Conservation (phyloP, 1,139 yeast species). For the Magnusiomyces fungicola region DNA sequence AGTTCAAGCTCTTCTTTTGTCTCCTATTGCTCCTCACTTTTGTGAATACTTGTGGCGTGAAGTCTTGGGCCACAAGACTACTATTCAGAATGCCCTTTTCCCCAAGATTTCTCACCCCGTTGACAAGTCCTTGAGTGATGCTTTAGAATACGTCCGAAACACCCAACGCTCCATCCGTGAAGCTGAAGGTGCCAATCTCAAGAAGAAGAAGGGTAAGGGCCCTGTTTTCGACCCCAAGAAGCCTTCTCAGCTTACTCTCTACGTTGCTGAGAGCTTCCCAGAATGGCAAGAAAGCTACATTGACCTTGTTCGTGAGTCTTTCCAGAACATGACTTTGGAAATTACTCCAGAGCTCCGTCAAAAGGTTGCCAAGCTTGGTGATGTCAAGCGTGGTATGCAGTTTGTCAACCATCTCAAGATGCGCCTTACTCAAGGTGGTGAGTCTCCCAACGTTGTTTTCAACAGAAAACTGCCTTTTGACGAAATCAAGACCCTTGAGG, state of each 20-base stretch:
- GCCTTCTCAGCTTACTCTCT: conserved; percentile 67
- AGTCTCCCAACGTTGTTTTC: conserved; percentile 66
- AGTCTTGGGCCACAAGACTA: conserved; percentile 46
- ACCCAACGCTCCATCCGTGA: conserved; percentile 84
- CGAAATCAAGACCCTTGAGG: conserved; percentile 61
- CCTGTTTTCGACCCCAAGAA: conserved; percentile 57
- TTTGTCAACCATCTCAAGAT: conserved; percentile 80
- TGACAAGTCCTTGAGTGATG: conserved; percentile 52
- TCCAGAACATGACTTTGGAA: conserved; percentile 38
- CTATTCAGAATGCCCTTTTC: conserved; percentile 71
- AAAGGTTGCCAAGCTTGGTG: conserved; percentile 35
- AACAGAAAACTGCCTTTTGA: conserved; percentile 77
- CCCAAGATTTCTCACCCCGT: conserved; percentile 66
- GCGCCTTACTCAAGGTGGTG: conserved; percentile 47
- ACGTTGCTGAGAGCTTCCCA: conserved; percentile 78
- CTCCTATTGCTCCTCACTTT: conserved; percentile 96
- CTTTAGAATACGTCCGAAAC: conserved; percentile 70
- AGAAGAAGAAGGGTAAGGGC: conserved; percentile 74
- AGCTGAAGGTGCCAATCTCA: conserved; percentile 77
- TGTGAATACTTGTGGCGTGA: conserved; percentile 86
- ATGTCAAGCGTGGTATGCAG: conserved; percentile 94
- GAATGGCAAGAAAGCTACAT: conserved; percentile 92
- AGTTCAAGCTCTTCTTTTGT: conserved; percentile 70
- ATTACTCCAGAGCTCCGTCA: conserved; percentile 34
- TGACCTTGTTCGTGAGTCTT: conserved; percentile 72